phyloP scores from a whole-genome alignment of 2,329 filamentous ascomycete genomes.

The Xylariaceae sp. region DNA sequence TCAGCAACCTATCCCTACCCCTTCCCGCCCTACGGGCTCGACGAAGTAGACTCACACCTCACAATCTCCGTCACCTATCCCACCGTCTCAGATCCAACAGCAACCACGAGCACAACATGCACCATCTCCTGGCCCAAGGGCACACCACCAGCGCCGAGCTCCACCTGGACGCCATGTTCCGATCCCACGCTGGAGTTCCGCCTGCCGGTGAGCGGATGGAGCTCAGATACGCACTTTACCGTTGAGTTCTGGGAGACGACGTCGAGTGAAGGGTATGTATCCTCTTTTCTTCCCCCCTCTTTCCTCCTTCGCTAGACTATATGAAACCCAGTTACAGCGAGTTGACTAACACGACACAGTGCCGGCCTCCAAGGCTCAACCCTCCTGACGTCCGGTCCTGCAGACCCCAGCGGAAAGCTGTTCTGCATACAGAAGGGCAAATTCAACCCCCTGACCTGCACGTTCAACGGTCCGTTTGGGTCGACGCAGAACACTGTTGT shows the following conservation, averaged over 20 bases:
- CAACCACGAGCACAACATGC: slow-evolving; percentile 22
- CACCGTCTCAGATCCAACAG: slow-evolving; percentile 12
- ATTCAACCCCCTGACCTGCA: slow-evolving; percentile 23
- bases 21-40: slow-evolving; percentile 13
- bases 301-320: too few species aligned
- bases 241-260: slow-evolving; percentile 21
- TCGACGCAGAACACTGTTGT: slow-evolving; percentile 12
- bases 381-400: slow-evolving; percentile 14
- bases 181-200: slow-evolving; percentile 17
- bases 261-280: slow-evolving; percentile 19
- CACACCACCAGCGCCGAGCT: slow-evolving; percentile 16
- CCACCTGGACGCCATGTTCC: slow-evolving; percentile 20
- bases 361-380: slow-evolving; percentile 20
- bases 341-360: slow-evolving; percentile 17
- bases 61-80: slow-evolving; percentile 20
- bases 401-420: slow-evolving; percentile 20
- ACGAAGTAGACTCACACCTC: slow-evolving; percentile 17
- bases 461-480: slow-evolving; percentile 17
- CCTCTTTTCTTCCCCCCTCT: background rate
- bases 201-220: slow-evolving; percentile 22
- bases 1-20: slow-evolving; percentile 19
- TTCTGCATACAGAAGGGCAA: slow-evolving; percentile 26
- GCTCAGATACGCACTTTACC: slow-evolving; percentile 15
- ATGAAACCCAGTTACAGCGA: too few species aligned
- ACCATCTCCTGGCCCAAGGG: slow-evolving; percentile 17